These are phyloP conservation scores for Myriosclerotinia duriaeana DNA, from an alignment of 2,329 filamentous ascomycete genomes.

Conservation along the genomic window DNA sequence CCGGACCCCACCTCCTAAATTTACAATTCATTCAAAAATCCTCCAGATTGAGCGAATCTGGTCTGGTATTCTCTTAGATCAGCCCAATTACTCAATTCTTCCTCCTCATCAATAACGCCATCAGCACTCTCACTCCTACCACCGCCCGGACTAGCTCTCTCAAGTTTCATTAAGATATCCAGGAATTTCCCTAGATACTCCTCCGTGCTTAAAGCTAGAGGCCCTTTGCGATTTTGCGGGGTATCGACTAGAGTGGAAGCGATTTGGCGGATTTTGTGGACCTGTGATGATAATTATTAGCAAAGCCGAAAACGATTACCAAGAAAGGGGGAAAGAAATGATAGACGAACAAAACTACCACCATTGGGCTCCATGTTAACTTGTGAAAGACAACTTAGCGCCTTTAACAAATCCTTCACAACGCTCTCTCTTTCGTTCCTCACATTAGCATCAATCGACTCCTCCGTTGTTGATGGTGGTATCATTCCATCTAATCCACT, in stretches of 20 bases:
- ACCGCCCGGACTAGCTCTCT: constrained; percentile 46
- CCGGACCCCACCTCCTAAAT: background rate
- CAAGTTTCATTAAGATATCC: constrained; percentile 71
- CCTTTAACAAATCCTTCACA: constrained; percentile 72
- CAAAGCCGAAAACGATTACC: constrained; percentile 5
- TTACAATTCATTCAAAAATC: constrained; percentile 43
- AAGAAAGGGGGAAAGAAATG: background rate
- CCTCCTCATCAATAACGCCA: constrained; percentile 64
- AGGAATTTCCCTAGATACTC: constrained; percentile 71
- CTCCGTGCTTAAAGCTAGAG: constrained; percentile 59
- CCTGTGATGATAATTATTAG: constrained; percentile 41
- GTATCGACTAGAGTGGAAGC: constrained; percentile 74
- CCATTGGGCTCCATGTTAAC: constrained; percentile 78
- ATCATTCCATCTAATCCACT: constrained; percentile 35
- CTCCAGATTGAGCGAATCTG: constrained; percentile 66
- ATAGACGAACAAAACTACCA: constrained; percentile 57
- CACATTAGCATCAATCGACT: constrained; percentile 54
- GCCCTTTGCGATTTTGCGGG: constrained; percentile 53
- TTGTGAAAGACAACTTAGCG: constrained; percentile 76
- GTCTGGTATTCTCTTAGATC: constrained; percentile 76
- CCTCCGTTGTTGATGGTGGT: constrained; percentile 45
- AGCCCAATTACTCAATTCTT: constrained; percentile 75
- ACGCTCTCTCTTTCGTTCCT: constrained; percentile 76
- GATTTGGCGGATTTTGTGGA: constrained; percentile 81
- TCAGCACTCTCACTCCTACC: constrained; percentile 45